Evolutionary conservation across 257 asterid species (phyloP).

Genomic region (Rauvolfia tetraphylla): DNA sequence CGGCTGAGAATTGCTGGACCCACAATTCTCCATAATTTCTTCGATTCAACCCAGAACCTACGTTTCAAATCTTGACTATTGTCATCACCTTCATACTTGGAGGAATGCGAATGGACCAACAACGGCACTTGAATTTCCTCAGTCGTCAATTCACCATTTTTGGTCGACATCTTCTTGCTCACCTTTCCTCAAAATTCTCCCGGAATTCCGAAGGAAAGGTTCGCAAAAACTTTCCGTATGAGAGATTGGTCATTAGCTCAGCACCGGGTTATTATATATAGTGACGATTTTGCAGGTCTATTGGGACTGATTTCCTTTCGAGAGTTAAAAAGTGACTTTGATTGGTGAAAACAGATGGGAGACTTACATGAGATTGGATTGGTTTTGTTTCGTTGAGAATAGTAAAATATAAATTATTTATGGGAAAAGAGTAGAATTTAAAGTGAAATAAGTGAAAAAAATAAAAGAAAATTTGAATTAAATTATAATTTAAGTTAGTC

Average conservation of each 20-base stretch:
- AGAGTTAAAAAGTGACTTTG: too few relatives aligned
- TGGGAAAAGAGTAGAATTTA: too few relatives aligned
- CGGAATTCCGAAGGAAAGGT: not conserved
- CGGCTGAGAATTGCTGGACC: constrained; percentile 95
- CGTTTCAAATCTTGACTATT: constrained; percentile 13
- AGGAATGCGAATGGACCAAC: constrained; percentile 17
- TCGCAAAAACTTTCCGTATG: not conserved
- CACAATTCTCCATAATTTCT: constrained; percentile 78
- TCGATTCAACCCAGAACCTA: constrained; percentile 58
- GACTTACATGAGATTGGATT: too few relatives aligned
- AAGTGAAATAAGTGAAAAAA: too few relatives aligned
- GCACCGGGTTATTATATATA: not conserved
- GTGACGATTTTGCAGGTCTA: too few relatives aligned
- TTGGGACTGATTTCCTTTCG: too few relatives aligned
- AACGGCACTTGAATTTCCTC: constrained; percentile 42
- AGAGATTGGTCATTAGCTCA: too few relatives aligned
- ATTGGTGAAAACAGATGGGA: too few relatives aligned
- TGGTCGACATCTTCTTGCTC: constrained; percentile 26
- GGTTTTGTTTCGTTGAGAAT: too few relatives aligned
- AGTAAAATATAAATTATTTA: too few relatives aligned
- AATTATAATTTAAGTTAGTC: too few relatives aligned
- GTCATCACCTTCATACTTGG: constrained; percentile 12
- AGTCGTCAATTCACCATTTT: not conserved
- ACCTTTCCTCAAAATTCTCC: not conserved
- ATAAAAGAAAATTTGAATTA: too few relatives aligned